A percentile compares a stretch with the other conserved stretches of the same genome.
phyloP scores from a whole-genome alignment of 352 stramenopile genomes.

The Halophytophthora batemanensis region DNA sequence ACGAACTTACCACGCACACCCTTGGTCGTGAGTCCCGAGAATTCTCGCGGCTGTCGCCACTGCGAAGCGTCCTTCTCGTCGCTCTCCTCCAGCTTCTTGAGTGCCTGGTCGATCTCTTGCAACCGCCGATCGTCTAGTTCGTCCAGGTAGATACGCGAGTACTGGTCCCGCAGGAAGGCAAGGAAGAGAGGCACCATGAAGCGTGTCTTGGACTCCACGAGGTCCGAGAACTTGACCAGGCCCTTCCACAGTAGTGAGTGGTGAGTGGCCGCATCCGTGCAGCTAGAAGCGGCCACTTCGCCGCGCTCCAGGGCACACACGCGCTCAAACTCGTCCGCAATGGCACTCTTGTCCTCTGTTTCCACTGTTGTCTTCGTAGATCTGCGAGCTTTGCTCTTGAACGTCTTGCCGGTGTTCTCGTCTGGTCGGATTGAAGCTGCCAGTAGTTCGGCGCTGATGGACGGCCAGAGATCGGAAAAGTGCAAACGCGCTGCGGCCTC shows the following conservation, averaged over 20 bases:
- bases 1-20: constrained; percentile 76
- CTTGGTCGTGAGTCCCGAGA: constrained; percentile 61
- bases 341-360: constrained; percentile 9
- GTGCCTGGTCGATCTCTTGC: constrained; percentile 39
- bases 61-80: constrained; percentile 6
- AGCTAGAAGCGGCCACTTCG: constrained; percentile 32
- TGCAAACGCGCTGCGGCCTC: constrained; percentile 49
- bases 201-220: constrained; percentile 82
- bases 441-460: constrained; percentile 49
- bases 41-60: constrained; percentile 30
- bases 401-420: constrained; percentile 9
- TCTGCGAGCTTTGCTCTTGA: not conserved
- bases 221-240: constrained; percentile 65
- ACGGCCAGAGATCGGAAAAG: constrained; percentile 66
- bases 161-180: constrained; percentile 80
- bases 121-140: constrained; percentile 51
- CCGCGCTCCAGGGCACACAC: constrained; percentile 60
- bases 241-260: constrained; percentile 82
- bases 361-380: constrained; percentile 9
- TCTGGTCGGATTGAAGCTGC: constrained; percentile 46
- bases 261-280: constrained; percentile 71
- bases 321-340: constrained; percentile 38
- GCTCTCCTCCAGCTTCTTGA: constrained; percentile 37
- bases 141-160: constrained; percentile 67
- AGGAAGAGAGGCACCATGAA: constrained; percentile 87